Conservation (phyloP, 495 filamentous ascomycete species). For the Penicillium chermesinum region DNA sequence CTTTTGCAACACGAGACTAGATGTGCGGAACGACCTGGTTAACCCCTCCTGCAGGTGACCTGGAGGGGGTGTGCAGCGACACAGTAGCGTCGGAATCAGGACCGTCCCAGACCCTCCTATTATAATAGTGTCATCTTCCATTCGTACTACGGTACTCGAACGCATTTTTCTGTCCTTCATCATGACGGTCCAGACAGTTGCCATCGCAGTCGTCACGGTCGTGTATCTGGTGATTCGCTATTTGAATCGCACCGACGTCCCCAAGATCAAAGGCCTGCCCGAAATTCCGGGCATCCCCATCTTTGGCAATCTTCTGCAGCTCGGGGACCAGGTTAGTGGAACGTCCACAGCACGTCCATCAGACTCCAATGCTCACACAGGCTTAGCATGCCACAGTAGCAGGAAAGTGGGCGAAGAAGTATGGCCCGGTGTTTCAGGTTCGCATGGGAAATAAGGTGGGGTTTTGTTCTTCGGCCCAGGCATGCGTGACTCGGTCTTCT, state of each 20-base stretch:
- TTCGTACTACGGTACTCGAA: no score
- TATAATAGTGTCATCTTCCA: no score
- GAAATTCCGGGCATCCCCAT: slow-evolving; percentile 60
- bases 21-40: no score
- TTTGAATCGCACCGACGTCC: slow-evolving; percentile 52
- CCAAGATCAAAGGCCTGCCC: slow-evolving; percentile 59
- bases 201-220: slow-evolving; percentile 36
- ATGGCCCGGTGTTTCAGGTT: slow-evolving; percentile 63
- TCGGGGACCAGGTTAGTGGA: slow-evolving; percentile 37
- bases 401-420: slow-evolving; percentile 53
- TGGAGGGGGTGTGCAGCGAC: no score
- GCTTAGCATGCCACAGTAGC: slow-evolving; percentile 46
- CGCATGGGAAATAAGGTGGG: slow-evolving; percentile 58
- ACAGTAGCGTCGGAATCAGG: no score
- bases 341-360: background rate
- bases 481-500: background rate
- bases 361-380: background rate
- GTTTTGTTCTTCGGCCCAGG: background rate
- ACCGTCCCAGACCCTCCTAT: no score
- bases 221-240: slow-evolving; percentile 50
- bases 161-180: no score
- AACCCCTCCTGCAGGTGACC: no score
- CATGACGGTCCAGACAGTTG: slow-evolving; percentile 43
- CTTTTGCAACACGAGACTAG: no score
- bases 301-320: slow-evolving; percentile 58